Conservation (phyloP, 2,329 filamentous ascomycete species). For the Neoscytalidium dimidiatum region DNA sequence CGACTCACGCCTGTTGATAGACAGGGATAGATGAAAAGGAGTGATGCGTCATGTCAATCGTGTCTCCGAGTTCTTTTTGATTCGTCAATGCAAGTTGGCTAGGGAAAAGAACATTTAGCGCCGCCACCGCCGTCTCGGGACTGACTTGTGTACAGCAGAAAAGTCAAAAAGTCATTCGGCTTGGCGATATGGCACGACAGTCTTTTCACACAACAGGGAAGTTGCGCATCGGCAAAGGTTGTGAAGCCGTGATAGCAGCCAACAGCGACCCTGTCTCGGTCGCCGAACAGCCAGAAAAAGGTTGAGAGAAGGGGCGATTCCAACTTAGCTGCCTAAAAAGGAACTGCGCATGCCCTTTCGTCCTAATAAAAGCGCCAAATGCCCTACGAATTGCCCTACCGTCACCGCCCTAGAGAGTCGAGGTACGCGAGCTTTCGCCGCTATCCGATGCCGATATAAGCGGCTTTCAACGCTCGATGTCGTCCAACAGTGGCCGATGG, state of each 20-base stretch:
- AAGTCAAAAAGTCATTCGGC: not conserved
- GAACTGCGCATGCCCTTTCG: not conserved
- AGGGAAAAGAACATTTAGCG: not conserved
- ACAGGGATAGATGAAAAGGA: slow-evolving; percentile 9
- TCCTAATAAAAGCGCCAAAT: not conserved
- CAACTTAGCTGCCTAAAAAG: not conserved
- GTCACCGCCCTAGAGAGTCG: not conserved
- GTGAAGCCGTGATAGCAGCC: not conserved
- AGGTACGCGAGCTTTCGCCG: not conserved
- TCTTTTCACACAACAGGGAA: not conserved
- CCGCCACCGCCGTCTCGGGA: not conserved
- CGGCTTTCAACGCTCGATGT: not conserved
- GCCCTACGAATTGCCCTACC: not conserved
- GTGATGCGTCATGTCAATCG: not conserved
- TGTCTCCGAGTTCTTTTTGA: not conserved
- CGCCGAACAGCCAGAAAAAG: not conserved
- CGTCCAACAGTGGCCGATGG: too few relatives aligned
- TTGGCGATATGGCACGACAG: not conserved
- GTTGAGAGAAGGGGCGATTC: not conserved
- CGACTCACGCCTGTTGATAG: slow-evolving; percentile 1
- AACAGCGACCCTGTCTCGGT: not conserved
- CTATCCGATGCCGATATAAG: not conserved
- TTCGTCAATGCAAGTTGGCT: not conserved
- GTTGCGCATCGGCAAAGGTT: not conserved
- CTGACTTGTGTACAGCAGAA: not conserved